These are phyloP conservation scores for Westerdykella aurantiaca DNA, from an alignment of 2,329 filamentous ascomycete species.

Conservation along the genomic window DNA sequence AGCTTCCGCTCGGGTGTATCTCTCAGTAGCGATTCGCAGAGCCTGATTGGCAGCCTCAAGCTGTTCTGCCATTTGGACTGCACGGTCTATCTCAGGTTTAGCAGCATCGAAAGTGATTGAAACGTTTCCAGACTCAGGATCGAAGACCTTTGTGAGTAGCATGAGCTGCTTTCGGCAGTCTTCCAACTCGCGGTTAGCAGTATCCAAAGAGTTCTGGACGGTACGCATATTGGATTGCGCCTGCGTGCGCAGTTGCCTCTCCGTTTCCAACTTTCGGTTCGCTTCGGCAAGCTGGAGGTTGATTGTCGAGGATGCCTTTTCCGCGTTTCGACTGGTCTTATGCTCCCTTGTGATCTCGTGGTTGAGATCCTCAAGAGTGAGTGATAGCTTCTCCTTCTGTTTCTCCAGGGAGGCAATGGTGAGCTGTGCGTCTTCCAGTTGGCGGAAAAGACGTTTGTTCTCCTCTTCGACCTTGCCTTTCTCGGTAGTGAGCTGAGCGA, in stretches of 20 bases:
- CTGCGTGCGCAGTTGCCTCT: conserved; percentile 76
- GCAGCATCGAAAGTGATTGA: conserved; percentile 62
- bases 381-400: conserved; percentile 84
- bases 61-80: conserved; percentile 74
- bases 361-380: conserved; percentile 84
- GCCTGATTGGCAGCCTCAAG: conserved; percentile 86
- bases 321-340: conserved; percentile 81
- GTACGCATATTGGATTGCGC: conserved; percentile 80
- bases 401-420: conserved; percentile 82
- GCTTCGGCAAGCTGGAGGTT: conserved; percentile 81
- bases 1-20: conserved; percentile 72
- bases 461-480: conserved; percentile 80
- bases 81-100: conserved; percentile 61
- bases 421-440: conserved; percentile 80
- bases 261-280: conserved; percentile 84
- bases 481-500: conserved; percentile 71
- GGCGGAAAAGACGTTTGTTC: conserved; percentile 70
- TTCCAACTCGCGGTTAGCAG: conserved; percentile 71
- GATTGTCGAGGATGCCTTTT: conserved; percentile 75
- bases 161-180: conserved; percentile 76
- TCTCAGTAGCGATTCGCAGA: conserved; percentile 75
- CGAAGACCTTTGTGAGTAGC: conserved; percentile 77
- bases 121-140: conserved; percentile 64
- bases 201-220: conserved; percentile 71
- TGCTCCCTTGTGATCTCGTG: conserved; percentile 88